Evolutionary conservation across 192 early-diverging fungal genomes (phyloP), one percentile per base, ranked within the genome.

Genomic region (Pilaira anomala): DNA sequence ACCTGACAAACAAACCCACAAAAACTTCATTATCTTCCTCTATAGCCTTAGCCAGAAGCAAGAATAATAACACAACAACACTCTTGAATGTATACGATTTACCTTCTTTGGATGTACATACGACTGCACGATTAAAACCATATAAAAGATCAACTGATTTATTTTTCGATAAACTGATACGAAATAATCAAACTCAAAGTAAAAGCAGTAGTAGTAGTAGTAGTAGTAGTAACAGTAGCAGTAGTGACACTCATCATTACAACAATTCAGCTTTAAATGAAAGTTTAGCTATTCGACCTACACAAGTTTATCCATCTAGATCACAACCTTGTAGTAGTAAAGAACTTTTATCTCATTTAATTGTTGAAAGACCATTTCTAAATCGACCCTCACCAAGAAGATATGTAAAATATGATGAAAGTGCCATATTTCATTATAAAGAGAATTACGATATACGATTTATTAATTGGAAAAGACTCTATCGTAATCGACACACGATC

Each of bases 401-500:
- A 6, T 63, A 67, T 66, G 74, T 36, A 45, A 60, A 13, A 41
- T 62, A 36, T 40, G 71, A 46, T 54, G 71, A 59, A 62, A 66
- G 51, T 40, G 57, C 29, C 11, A 41, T 72, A 21, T 57, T 58
- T 26, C 70, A 72, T 28, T 80, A 81, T 48, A 64, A 69, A 12
- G 69, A 84, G 9, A 64, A 72, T 33, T 11, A 42, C 0, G 75
- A 71, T 18, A 44, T 52, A 11, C 71, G 72, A 16, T 68, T 76
- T 2, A 78, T 91, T 44, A 84, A 92, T 61, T 94, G 92, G 92
- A 89, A 81, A 55, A 58, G 75, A 45, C 57, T 95, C 1, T 97
- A 88, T 65, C 65, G 75, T 5, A 83, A 94, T 56, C 78, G 91
- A 33, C 60, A 67, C 22, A 14, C 66, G 22, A 68, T 97, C 40